Conservation (phyloP, 2,329 filamentous ascomycete species). For the Aspergillus amoenus region DNA sequence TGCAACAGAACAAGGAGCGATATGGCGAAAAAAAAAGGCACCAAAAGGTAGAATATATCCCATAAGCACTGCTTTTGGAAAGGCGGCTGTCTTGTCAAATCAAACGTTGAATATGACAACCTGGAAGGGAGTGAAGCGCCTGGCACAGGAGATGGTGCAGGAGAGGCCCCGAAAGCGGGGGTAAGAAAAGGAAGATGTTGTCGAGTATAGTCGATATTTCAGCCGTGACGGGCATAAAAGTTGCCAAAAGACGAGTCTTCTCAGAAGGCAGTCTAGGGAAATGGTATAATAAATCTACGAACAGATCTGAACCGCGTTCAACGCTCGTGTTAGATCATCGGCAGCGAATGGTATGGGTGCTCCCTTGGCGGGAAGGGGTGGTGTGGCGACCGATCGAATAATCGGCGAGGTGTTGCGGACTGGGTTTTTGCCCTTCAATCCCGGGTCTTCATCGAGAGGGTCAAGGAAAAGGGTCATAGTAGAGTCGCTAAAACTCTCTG, state of each 20-base stretch:
- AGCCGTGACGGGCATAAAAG: conserved; percentile 3
- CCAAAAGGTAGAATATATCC: conserved; percentile 1
- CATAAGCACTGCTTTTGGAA: conserved; percentile 15
- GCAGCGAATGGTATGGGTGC: conserved; percentile 33
- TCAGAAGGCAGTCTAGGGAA: conserved; percentile 1
- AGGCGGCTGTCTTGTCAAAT: conserved; percentile 4
- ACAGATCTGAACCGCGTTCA: conserved; percentile 38
- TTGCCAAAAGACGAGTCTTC: background rate
- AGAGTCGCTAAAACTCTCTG: conserved; percentile 35
- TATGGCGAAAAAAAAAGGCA: background rate
- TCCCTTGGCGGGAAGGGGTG: conserved; percentile 23
- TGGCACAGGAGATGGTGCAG: background rate
- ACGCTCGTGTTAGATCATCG: conserved; percentile 37
- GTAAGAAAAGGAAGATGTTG: conserved; percentile 11
- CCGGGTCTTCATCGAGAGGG: conserved; percentile 27
- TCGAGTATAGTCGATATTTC: background rate
- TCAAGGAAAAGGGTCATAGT: conserved; percentile 36
- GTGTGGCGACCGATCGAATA: conserved; percentile 27
- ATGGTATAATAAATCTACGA: conserved; percentile 10
- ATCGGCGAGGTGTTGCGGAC: conserved; percentile 33
- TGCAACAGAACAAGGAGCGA: background rate
- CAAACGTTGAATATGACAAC: background rate
- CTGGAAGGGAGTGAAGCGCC: background rate
- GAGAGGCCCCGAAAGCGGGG: background rate
- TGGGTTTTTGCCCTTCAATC: conserved; percentile 33